Percentiles rank a stretch among this genome's conserved stretches.
Conservation (phyloP, 257 asterid species). For the Solanum raphanifolium region DNA sequence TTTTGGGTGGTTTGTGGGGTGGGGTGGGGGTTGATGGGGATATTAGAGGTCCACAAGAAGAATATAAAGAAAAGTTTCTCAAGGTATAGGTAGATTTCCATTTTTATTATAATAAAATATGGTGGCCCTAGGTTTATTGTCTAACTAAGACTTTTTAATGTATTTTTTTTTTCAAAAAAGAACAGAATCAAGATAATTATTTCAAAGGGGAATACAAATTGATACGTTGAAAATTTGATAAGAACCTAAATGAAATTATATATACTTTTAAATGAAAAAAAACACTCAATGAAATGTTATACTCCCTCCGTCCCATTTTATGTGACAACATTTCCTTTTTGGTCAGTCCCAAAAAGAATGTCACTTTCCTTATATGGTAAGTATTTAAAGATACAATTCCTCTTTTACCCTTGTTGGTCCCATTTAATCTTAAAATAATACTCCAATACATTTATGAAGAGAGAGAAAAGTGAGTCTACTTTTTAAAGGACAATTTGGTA, state of each 20-base stretch:
- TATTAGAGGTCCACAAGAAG: neutral
- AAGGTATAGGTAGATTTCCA: neutral
- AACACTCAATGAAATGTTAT: neutral
- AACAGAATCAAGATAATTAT: neutral
- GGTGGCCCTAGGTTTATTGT: neutral
- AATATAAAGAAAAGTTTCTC: neutral
- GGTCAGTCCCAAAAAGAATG: too few relatives aligned
- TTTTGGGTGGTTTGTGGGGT: fast-evolving
- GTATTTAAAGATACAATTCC: too few relatives aligned
- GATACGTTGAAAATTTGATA: neutral
- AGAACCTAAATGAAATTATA: neutral
- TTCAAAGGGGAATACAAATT: neutral
- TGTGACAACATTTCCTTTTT: too few relatives aligned
- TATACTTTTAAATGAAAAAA: neutral
- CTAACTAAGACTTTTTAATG: neutral
- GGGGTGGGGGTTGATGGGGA: neutral
- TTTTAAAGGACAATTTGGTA: too few relatives aligned
- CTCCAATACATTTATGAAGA: too few relatives aligned
- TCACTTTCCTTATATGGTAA: too few relatives aligned
- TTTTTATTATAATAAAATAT: neutral
- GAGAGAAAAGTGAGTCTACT: too few relatives aligned
- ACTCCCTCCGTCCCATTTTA: too few relatives aligned
- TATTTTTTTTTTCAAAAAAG: neutral
- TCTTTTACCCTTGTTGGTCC: too few relatives aligned
- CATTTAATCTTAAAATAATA: too few relatives aligned